Conservation (phyloP, 805 yeast genomes). For the Kurtzmaniella fragi region DNA sequence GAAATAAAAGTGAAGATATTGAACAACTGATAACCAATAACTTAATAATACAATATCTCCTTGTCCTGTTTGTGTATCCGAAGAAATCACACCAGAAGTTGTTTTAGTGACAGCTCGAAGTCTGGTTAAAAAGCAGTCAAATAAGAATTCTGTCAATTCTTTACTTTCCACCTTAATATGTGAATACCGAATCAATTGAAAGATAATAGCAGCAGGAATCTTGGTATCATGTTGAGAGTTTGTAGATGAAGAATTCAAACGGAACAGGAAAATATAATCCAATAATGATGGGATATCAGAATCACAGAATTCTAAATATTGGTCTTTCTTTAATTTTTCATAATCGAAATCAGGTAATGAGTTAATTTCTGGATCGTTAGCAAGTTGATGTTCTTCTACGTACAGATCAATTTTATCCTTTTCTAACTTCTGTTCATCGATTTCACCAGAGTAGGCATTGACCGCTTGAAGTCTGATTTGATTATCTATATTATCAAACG, state of each 20-base stretch:
- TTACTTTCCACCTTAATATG: conserved; percentile 51
- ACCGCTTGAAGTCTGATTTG: conserved; percentile 30
- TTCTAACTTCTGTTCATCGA: conserved; percentile 11
- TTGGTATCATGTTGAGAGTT: conserved; percentile 41
- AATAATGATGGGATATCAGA: conserved; percentile 46
- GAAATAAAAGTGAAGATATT: conserved; percentile 73
- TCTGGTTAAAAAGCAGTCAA: conserved; percentile 57
- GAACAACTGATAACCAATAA: conserved; percentile 83
- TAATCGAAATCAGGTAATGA: conserved; percentile 48
- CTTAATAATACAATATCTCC: conserved; percentile 70
- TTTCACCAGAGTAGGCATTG: conserved; percentile 10
- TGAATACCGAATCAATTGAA: conserved; percentile 67
- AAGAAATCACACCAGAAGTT: conserved; percentile 52
- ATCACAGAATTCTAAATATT: conserved; percentile 59
- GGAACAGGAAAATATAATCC: conserved; percentile 43
- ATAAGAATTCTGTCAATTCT: conserved; percentile 52
- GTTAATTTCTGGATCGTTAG: conserved; percentile 22
- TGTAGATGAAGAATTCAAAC: conserved; percentile 26
- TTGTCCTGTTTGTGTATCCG: conserved; percentile 21
- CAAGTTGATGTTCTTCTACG: conserved; percentile 24
- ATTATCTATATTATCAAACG: conserved; percentile 30
- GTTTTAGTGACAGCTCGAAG: conserved; percentile 57
- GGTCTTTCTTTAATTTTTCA: conserved; percentile 48
- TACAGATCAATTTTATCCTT: conserved; percentile 15
- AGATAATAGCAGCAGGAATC: conserved; percentile 65